phyloP scores from a whole-genome alignment of 2,329 filamentous ascomycete species.

The Diaporthe citri region DNA sequence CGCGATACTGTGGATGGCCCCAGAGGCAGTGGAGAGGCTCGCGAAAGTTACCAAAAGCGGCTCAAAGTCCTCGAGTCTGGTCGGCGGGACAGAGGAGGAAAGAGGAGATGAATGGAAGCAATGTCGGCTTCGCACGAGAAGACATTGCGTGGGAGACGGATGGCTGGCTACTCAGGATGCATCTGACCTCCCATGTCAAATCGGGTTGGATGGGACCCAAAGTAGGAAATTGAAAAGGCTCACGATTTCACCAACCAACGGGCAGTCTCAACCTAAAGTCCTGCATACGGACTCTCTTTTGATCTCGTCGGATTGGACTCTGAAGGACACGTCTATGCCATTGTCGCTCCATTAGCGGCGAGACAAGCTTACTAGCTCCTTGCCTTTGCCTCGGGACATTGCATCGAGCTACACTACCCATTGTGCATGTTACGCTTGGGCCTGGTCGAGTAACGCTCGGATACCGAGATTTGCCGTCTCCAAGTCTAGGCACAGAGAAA shows the following conservation, averaged over 20 bases:
- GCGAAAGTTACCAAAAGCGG: constrained; percentile 80
- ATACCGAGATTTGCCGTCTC: background rate
- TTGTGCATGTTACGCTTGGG: background rate
- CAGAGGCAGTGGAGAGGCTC: constrained; percentile 75
- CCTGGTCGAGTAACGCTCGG: background rate
- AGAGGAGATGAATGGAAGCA: constrained; percentile 30
- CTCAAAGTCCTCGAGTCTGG: constrained; percentile 66
- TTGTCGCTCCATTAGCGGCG: background rate
- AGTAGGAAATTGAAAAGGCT: background rate
- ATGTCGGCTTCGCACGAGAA: background rate
- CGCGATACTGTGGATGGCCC: constrained; percentile 77
- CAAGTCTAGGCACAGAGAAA: background rate
- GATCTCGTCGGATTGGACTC: background rate
- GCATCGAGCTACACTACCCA: background rate
- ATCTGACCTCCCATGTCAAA: background rate
- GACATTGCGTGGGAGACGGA: background rate
- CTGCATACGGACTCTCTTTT: background rate
- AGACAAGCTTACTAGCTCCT: background rate
- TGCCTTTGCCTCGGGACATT: background rate
- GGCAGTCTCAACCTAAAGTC: background rate
- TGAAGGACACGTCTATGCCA: background rate
- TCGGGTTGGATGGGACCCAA: background rate
- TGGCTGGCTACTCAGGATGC: constrained; percentile 5
- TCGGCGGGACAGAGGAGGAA: constrained; percentile 48
- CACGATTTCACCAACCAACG: background rate